Percentiles rank a stretch among this genome's conserved stretches.
Conservation (phyloP, 2,329 filamentous ascomycete species). For the Phoma sp. region DNA sequence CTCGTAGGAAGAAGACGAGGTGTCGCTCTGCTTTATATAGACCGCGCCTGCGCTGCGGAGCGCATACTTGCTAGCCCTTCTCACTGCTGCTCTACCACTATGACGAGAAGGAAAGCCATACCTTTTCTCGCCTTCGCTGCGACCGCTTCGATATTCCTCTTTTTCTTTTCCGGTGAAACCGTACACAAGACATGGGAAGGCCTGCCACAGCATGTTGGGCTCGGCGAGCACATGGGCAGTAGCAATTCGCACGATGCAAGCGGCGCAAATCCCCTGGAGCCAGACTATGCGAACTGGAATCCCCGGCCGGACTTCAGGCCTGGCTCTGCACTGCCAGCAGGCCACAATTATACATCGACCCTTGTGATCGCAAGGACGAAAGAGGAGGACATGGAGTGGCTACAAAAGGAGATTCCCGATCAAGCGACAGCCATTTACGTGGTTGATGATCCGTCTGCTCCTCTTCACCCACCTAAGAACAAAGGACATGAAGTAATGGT, state of each 20-base stretch:
- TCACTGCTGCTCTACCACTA: conserved; percentile 9
- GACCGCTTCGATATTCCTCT: conserved; percentile 45
- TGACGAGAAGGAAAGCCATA: conserved; percentile 38
- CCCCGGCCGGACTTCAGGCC: conserved; percentile 41
- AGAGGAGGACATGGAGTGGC: conserved; percentile 61
- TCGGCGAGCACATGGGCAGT: conserved; percentile 45
- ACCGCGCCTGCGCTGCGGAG: not conserved
- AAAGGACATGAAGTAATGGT: conserved; percentile 69
- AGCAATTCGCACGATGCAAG: conserved; percentile 19
- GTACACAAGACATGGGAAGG: conserved; percentile 45
- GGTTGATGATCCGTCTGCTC: conserved; percentile 56
- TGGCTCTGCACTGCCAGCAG: conserved; percentile 47
- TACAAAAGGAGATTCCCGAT: conserved; percentile 58
- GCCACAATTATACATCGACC: conserved; percentile 59
- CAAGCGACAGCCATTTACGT: conserved; percentile 58
- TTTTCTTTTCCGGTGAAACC: conserved; percentile 47
- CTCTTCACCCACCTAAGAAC: conserved; percentile 59
- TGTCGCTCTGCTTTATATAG: not conserved
- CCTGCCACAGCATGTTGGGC: conserved; percentile 49
- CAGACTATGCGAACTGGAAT: conserved; percentile 47
- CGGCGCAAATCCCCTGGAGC: conserved; percentile 24
- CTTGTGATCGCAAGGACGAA: conserved; percentile 62
- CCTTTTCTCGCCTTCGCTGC: conserved; percentile 39
- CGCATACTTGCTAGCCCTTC: not conserved
- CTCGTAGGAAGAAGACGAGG: not conserved